phyloP scores from a whole-genome alignment of 257 asterid species.

The Solanum bukasovii region DNA sequence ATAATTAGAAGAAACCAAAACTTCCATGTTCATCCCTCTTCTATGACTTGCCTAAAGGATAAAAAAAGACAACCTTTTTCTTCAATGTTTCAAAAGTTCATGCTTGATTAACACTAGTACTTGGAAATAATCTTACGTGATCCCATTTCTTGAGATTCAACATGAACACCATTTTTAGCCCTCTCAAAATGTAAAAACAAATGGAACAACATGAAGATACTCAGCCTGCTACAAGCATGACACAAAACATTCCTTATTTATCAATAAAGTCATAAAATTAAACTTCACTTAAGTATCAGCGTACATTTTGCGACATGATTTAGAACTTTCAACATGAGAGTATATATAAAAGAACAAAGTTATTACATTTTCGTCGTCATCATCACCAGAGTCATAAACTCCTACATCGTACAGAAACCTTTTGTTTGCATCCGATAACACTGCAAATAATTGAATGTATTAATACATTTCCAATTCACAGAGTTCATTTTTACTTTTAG shows the following conservation, averaged over 20 bases:
- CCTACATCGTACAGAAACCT: slow-evolving; percentile 85
- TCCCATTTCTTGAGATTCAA: background rate
- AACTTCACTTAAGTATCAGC: background rate
- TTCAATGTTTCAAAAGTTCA: background rate
- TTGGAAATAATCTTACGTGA: background rate
- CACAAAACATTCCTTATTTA: background rate
- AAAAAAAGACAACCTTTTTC: background rate
- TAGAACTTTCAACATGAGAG: background rate
- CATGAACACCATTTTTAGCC: background rate
- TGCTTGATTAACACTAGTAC: background rate
- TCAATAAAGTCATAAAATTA: background rate
- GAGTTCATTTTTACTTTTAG: background rate
- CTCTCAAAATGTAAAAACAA: background rate
- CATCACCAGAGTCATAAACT: slow-evolving; percentile 67
- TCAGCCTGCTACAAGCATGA: background rate
- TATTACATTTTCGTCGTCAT: slow-evolving; percentile 56
- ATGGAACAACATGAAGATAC: background rate
- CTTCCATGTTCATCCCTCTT: background rate
- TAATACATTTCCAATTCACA: background rate
- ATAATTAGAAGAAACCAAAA: background rate
- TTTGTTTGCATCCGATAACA: slow-evolving; percentile 66
- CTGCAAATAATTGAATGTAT: slow-evolving; percentile 17
- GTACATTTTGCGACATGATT: background rate
- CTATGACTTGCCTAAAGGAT: background rate
- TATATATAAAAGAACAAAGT: background rate